Conservation (phyloP, 345 rosid species). For the Aethionema arabicum region DNA sequence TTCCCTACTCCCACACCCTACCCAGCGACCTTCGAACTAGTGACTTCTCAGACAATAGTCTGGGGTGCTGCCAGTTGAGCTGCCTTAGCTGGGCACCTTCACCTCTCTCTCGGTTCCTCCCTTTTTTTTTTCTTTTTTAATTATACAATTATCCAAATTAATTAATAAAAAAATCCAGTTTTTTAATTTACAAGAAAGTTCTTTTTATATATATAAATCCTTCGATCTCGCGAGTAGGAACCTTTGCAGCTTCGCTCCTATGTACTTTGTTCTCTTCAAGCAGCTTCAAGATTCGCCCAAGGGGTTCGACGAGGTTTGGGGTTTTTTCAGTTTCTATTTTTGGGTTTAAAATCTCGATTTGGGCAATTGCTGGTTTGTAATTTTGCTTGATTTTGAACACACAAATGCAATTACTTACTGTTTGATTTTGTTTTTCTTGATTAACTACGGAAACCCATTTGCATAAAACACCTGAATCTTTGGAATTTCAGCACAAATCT, state of each 20-base stretch:
- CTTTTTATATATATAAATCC: neutral
- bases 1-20: no score
- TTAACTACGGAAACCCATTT: conserved; percentile 3
- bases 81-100: conserved; percentile 18
- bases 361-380: conserved; percentile 3
- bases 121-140: neutral
- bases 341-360: neutral
- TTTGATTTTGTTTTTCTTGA: conserved; percentile 10
- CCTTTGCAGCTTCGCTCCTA: conserved; percentile 9
- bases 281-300: neutral
- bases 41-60: no score
- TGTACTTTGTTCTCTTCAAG: conserved; percentile 5
- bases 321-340: neutral
- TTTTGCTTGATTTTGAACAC: neutral
- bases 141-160: neutral
- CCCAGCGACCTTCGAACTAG: no score
- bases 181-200: neutral
- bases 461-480: conserved; percentile 2
- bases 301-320: conserved; percentile 3
- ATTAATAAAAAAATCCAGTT: neutral
- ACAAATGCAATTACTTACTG: conserved; percentile 26
- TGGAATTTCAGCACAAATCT: conserved; percentile 4
- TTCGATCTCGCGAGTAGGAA: conserved; percentile 10
- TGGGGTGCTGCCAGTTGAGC: no score
- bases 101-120: conserved; percentile 30